Evolutionary conservation across 1,284 basidiomycete genomes (phyloP).

Genomic region (Gomphus sp.): DNA sequence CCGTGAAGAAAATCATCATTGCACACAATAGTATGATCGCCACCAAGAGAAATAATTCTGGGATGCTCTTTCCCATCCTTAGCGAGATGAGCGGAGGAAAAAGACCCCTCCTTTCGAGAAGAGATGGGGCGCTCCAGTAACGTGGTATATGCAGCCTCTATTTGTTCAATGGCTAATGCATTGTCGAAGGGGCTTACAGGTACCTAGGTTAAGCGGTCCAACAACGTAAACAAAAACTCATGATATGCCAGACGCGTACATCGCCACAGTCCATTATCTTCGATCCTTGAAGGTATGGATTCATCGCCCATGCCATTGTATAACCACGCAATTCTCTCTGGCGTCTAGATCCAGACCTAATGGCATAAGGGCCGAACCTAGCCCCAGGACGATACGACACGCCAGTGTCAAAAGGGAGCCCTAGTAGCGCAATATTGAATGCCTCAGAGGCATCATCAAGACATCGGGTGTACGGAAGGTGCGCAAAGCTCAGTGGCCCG

Average conservation of each 20-base stretch:
- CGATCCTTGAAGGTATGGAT: constrained; percentile 50
- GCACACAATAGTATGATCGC: constrained; percentile 72
- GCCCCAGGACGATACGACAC: constrained; percentile 67
- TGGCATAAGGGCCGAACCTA: constrained; percentile 74
- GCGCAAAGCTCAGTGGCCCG: constrained; percentile 66
- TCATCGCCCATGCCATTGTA: constrained; percentile 57
- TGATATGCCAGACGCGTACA: constrained; percentile 27
- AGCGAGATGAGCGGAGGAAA: constrained; percentile 27
- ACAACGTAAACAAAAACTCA: not conserved
- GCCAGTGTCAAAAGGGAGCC: constrained; percentile 75
- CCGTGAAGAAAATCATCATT: not conserved
- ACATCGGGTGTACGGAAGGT: constrained; percentile 60
- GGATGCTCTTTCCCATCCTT: constrained; percentile 53
- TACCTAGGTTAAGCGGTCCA: constrained; percentile 31
- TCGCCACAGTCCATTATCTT: constrained; percentile 77
- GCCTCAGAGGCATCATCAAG: constrained; percentile 43
- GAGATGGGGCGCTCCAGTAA: constrained; percentile 48
- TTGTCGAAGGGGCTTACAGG: constrained; percentile 68
- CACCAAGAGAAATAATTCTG: constrained; percentile 64
- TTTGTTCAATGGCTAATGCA: constrained; percentile 66
- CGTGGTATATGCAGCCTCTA: constrained; percentile 68
- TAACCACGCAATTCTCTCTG: constrained; percentile 49
- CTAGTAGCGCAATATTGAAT: constrained; percentile 71
- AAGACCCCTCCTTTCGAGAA: constrained; percentile 20
- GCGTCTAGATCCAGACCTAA: constrained; percentile 67